A percentile compares a stretch with the other conserved stretches of the same genome.
Conservation (phyloP, 164 flowering plant genomes). For the Chimonanthus praecox region DNA sequence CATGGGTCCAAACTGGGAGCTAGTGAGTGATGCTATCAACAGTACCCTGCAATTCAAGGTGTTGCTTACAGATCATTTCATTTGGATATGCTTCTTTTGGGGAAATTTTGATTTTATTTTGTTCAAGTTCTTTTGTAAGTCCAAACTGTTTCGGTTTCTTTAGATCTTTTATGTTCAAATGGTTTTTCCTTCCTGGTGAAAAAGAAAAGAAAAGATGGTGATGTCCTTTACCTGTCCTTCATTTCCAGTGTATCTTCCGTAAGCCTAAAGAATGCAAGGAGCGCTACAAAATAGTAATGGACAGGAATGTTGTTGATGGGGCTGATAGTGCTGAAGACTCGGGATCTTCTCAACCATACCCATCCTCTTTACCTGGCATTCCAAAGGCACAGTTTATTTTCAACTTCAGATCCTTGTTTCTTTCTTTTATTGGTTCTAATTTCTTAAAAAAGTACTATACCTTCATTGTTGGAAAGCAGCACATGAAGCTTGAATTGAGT, state of each 20-base stretch:
- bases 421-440: neutral
- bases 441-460: neutral
- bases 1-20: constrained; percentile 98
- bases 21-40: constrained; percentile 92
- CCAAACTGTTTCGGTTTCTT: neutral
- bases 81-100: neutral
- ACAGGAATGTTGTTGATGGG: constrained; percentile 75
- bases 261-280: constrained; percentile 92
- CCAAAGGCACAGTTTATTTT: constrained; percentile 60
- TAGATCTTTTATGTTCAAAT: neutral
- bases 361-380: constrained; percentile 90
- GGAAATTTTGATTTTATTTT: neutral
- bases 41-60: constrained; percentile 86
- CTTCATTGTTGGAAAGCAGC: neutral
- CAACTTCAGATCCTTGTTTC: neutral
- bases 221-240: constrained; percentile 2
- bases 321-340: constrained; percentile 98
- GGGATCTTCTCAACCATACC: constrained; percentile 91
- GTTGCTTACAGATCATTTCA: constrained; percentile 7
- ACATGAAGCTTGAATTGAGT: neutral
- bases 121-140: neutral
- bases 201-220: neutral
- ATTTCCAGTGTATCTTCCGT: constrained; percentile 68
- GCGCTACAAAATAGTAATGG: constrained; percentile 81
- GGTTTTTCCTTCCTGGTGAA: neutral